Percentiles rank a stretch among this genome's conserved stretches.
phyloP scores from a whole-genome alignment of 345 rosid species.

The Bruguiera gymnorhiza region DNA sequence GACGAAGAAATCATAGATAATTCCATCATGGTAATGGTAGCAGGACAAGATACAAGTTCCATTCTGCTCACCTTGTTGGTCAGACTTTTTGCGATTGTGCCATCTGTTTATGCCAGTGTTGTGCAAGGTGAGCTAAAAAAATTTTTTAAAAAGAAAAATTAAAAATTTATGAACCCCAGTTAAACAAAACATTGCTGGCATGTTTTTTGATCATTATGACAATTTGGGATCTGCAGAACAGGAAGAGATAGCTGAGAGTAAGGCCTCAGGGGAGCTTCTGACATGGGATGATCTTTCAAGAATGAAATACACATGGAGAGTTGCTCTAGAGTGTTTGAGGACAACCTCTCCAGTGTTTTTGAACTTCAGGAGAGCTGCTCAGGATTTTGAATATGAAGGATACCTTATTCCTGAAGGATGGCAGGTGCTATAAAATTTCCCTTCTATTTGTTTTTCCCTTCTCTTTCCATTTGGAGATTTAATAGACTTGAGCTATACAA shows the following conservation, averaged over 20 bases:
- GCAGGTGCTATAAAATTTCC: constrained; percentile 22
- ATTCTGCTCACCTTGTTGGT: constrained; percentile 24
- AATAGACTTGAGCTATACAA: too few species aligned
- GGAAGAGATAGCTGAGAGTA: constrained; percentile 21
- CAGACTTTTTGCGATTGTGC: constrained; percentile 15
- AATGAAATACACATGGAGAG: constrained; percentile 43
- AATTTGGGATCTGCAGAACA: constrained; percentile 8
- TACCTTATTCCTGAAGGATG: constrained; percentile 36
- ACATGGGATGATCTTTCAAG: constrained; percentile 37
- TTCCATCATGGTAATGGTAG: background rate
- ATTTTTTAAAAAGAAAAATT: too few species aligned
- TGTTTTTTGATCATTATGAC: background rate
- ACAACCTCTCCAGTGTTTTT: constrained; percentile 28
- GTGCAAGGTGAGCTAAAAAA: constrained; percentile 9
- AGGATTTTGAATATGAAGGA: constrained; percentile 25
- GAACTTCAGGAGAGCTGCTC: constrained; percentile 19
- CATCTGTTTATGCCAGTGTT: constrained; percentile 10
- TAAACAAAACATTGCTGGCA: background rate
- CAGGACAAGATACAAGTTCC: constrained; percentile 31
- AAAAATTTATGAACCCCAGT: background rate
- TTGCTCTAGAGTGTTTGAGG: constrained; percentile 31
- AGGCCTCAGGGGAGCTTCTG: constrained; percentile 17
- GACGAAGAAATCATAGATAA: constrained; percentile 26
- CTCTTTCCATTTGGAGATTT: too few species aligned
- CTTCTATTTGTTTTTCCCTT: too few species aligned